These are phyloP conservation scores for Chlorella sp. DNA, from an alignment of 139 green algal genomes.

Conservation along the genomic window DNA sequence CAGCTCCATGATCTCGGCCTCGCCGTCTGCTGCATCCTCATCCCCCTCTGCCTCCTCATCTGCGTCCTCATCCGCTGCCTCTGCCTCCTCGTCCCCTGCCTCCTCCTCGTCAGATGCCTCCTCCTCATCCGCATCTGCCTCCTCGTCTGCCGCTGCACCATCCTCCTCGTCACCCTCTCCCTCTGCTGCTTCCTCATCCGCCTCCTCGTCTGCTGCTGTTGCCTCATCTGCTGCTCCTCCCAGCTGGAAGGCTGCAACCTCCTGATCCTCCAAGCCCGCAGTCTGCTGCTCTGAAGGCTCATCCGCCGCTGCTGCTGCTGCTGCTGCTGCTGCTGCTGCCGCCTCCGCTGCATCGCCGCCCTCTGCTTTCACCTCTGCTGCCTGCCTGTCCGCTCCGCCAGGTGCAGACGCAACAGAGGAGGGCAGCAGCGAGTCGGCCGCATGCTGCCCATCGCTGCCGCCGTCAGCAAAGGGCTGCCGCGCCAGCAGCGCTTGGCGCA, in stretches of 20 bases:
- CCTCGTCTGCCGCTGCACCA: not conserved
- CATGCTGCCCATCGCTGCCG: not conserved
- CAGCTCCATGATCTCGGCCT: not conserved
- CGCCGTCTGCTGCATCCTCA: not conserved
- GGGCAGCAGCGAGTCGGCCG: not conserved
- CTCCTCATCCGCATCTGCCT: not conserved
- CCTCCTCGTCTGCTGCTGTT: not conserved
- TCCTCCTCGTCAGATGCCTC: not conserved
- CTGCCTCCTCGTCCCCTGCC: not conserved
- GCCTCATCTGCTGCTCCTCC: not conserved
- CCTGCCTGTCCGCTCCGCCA: too few species aligned
- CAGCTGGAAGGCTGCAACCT: too few species aligned
- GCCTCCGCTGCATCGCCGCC: not conserved
- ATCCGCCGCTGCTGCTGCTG: not conserved
- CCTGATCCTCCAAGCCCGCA: not conserved
- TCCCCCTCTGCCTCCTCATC: not conserved
- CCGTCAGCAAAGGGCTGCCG: not conserved
- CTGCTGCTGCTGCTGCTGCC: not conserved
- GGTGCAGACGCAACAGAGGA: too few species aligned
- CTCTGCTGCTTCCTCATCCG: not conserved
- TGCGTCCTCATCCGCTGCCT: not conserved
- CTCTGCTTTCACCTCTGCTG: too few species aligned
- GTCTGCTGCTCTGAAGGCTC: not conserved
- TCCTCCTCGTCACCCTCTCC: not conserved
- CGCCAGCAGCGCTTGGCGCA: too few species aligned